Evolutionary conservation across 495 filamentous ascomycete genomes (phyloP).

Genomic region (Daldinia vernicosa): DNA sequence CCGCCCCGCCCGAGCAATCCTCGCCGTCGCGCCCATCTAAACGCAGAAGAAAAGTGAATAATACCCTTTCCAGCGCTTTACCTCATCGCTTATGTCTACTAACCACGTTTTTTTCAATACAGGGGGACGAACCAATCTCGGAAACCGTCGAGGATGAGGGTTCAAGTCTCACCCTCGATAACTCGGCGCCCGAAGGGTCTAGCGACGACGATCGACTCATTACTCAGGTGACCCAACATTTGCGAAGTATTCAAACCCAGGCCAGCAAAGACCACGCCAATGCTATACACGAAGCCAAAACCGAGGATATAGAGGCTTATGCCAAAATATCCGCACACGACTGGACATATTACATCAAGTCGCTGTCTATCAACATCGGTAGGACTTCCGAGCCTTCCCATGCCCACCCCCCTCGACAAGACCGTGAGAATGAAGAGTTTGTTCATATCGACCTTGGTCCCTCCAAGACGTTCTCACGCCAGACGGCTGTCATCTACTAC

Average conservation of each 20-base stretch:
- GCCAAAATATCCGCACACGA: slow-evolving; percentile 90
- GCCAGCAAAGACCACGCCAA: slow-evolving; percentile 80
- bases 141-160: slow-evolving; percentile 52
- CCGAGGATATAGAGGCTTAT: slow-evolving; percentile 83
- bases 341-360: slow-evolving; percentile 95
- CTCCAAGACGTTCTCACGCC: slow-evolving; percentile 87
- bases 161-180: slow-evolving; percentile 59
- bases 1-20: slow-evolving; percentile 55
- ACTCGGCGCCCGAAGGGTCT: slow-evolving; percentile 52
- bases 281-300: slow-evolving; percentile 72
- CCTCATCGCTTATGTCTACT: slow-evolving; percentile 8
- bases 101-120: slow-evolving; percentile 16
- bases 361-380: slow-evolving; percentile 82
- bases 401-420: slow-evolving; percentile 44
- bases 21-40: slow-evolving; percentile 76
- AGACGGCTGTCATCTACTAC: slow-evolving; percentile 87
- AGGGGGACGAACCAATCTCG: slow-evolving; percentile 50
- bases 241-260: slow-evolving; percentile 65
- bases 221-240: slow-evolving; percentile 74
- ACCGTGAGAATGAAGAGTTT: slow-evolving; percentile 49
- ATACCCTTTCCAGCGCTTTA: slow-evolving; percentile 41
- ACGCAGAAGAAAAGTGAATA: slow-evolving; percentile 77
- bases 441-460: slow-evolving; percentile 95
- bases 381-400: slow-evolving; percentile 70
- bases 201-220: slow-evolving; percentile 71